Evolutionary conservation across 2,329 filamentous ascomycete genomes (phyloP).

Genomic region (Diaporthe sp.): DNA sequence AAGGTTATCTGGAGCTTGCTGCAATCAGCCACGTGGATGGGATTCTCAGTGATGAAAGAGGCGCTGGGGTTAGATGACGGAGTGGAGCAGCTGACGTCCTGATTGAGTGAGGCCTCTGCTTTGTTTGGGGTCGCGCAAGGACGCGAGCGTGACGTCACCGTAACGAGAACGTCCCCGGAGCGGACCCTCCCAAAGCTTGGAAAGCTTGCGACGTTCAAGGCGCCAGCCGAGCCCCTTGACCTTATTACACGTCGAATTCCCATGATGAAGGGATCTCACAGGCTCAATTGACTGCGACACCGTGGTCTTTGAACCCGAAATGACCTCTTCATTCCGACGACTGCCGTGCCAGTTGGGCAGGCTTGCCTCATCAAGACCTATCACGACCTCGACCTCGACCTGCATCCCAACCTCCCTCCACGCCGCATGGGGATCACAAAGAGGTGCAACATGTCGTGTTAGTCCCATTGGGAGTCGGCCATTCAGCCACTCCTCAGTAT

Average conservation of each 20-base stretch:
- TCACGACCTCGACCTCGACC: neutral
- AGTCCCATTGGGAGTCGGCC: neutral
- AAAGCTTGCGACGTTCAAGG: constrained; percentile 2
- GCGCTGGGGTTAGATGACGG: constrained; percentile 20
- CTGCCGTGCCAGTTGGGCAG: constrained; percentile 43
- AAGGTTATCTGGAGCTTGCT: neutral
- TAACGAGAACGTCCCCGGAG: neutral
- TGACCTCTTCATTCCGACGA: constrained; percentile 44
- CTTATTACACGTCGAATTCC: neutral
- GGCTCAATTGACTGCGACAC: constrained; percentile 3
- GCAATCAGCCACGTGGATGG: neutral
- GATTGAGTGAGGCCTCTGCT: constrained; percentile 13
- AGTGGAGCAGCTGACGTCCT: constrained; percentile 25
- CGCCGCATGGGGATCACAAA: neutral
- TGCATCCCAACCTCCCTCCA: constrained; percentile 29
- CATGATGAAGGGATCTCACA: neutral
- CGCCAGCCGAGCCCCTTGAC: neutral
- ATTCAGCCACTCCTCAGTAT: constrained; percentile 21
- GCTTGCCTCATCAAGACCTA: constrained; percentile 34
- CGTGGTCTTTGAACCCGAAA: constrained; percentile 36
- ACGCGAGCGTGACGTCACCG: constrained; percentile 22
- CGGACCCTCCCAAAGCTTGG: constrained; percentile 16
- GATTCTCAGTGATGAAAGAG: neutral
- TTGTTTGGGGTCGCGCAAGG: neutral
- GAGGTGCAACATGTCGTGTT: neutral